These are phyloP conservation scores for Lachnellula subtilissima DNA, from an alignment of 2,329 filamentous ascomycete species.

Conservation along the genomic window DNA sequence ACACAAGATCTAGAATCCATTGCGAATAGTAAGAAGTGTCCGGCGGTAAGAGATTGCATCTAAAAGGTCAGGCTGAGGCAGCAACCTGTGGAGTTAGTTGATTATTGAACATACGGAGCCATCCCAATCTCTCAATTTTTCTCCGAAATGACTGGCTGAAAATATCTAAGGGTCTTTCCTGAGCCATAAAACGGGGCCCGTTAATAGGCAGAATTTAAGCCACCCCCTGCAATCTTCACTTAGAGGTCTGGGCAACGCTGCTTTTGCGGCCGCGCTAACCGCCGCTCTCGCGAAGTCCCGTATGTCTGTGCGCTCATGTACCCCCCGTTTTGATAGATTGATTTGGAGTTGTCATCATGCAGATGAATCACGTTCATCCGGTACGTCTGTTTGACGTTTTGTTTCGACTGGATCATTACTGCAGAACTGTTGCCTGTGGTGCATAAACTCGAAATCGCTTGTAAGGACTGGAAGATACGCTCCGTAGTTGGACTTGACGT, in stretches of 20 bases:
- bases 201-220: conserved; percentile 18
- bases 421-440: not conserved
- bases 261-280: conserved; percentile 19
- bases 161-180: conserved; percentile 14
- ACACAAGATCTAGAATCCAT: not conserved
- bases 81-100: conserved; percentile 19
- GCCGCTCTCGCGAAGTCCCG: conserved; percentile 14
- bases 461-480: no score
- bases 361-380: conserved; percentile 3
- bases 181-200: conserved; percentile 3
- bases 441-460: not conserved
- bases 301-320: conserved; percentile 16
- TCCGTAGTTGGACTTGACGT: not conserved
- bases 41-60: conserved; percentile 40
- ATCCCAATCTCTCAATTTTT: conserved; percentile 25
- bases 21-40: not conserved
- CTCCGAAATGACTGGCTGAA: conserved; percentile 21
- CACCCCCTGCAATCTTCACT: conserved; percentile 3
- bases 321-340: conserved; percentile 6
- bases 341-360: conserved; percentile 9
- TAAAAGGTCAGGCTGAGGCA: conserved; percentile 37
- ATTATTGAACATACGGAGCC: not conserved
- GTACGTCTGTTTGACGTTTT: not conserved
- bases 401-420: not conserved
- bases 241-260: conserved; percentile 3